Percentiles rank a stretch among this genome's conserved stretches.
Evolutionary conservation across 75 land plant genomes (phyloP).

Genomic region (Cryptomeria japonica): DNA sequence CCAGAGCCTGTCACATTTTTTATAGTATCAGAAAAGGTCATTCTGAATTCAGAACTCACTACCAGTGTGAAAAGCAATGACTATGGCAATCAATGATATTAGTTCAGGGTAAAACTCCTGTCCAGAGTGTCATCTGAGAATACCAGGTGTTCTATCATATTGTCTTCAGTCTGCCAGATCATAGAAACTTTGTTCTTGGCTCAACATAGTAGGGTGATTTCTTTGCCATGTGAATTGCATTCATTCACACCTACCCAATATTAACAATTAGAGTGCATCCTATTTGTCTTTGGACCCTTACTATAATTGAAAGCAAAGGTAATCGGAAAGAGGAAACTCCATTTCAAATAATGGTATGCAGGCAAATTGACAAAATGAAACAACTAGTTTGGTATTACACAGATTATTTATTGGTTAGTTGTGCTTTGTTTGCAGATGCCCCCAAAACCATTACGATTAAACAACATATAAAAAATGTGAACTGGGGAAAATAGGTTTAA

Average conservation of each 20-base stretch:
- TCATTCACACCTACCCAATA: neutral
- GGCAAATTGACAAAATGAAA: neutral
- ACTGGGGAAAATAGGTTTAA: neutral
- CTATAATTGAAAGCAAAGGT: neutral
- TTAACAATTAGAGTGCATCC: neutral
- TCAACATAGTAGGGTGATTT: neutral
- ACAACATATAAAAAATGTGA: neutral
- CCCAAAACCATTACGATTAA: neutral
- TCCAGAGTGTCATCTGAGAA: neutral
- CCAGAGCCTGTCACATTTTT: neutral
- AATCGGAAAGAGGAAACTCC: neutral
- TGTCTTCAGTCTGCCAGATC: neutral
- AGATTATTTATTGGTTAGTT: neutral
- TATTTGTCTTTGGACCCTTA: neutral
- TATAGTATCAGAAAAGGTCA: neutral
- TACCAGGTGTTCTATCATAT: neutral
- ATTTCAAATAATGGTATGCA: neutral
- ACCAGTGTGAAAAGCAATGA: neutral
- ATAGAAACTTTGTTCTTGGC: neutral
- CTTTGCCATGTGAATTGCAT: neutral
- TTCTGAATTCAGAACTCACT: neutral
- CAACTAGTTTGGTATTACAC: neutral
- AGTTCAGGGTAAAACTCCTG: neutral
- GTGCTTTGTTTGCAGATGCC: neutral
- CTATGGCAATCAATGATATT: neutral